These are phyloP conservation scores for Yamadazyma diospyri DNA, from an alignment of 1,139 yeast genomes.

Conservation along the genomic window DNA sequence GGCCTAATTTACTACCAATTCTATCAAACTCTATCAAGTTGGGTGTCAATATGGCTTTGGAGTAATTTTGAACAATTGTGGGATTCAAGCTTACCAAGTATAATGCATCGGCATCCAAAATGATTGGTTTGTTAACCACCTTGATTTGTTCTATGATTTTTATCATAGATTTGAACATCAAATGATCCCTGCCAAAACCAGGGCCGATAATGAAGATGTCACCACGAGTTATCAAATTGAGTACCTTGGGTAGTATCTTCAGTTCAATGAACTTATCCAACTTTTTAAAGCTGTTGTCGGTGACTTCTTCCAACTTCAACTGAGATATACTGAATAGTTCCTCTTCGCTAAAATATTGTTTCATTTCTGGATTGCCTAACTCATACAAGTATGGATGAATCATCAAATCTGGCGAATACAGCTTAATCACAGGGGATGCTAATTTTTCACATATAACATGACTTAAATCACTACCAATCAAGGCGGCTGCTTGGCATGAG, in stretches of 20 bases:
- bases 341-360: conserved; percentile 10
- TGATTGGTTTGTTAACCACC: conserved; percentile 55
- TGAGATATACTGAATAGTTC: conserved; percentile 16
- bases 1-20: conserved; percentile 43
- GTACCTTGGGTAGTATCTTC: conserved; percentile 53
- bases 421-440: conserved; percentile 80
- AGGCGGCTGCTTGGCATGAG: conserved; percentile 78
- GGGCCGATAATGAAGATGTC: conserved; percentile 91
- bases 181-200: conserved; percentile 80
- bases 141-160: conserved; percentile 56
- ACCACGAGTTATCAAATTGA: conserved; percentile 54
- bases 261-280: conserved; percentile 34
- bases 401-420: conserved; percentile 91
- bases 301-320: conserved; percentile 20
- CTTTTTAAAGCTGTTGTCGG: conserved; percentile 15
- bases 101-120: conserved; percentile 88
- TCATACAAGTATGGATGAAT: conserved; percentile 82
- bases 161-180: conserved; percentile 60
- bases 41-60: conserved; percentile 74
- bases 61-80: conserved; percentile 45
- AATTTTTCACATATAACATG: conserved; percentile 78
- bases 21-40: conserved; percentile 83
- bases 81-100: conserved; percentile 59
- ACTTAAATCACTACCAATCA: conserved; percentile 84
- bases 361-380: conserved; percentile 19